Evolutionary conservation across 768 basidiomycete species (phyloP).

Genomic region (Clitopilus passeckerianus): DNA sequence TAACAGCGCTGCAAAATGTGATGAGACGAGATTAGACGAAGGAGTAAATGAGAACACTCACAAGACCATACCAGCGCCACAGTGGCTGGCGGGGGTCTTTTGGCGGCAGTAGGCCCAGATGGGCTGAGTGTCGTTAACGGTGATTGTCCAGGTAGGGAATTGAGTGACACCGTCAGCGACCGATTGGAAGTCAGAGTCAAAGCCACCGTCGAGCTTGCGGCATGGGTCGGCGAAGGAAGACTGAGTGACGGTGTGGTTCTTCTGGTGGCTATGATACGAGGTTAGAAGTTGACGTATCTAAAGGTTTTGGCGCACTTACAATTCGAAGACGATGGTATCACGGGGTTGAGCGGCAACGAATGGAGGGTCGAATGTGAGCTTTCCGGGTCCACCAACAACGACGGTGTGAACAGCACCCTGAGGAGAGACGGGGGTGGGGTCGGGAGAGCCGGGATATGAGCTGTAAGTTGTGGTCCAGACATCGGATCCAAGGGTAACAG

Average conservation of each 20-base stretch:
- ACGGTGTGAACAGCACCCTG: slow-evolving; percentile 46
- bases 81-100: slow-evolving; percentile 32
- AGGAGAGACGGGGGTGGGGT: slow-evolving; percentile 44
- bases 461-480: slow-evolving; percentile 56
- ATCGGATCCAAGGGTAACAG: slow-evolving; percentile 35
- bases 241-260: slow-evolving; percentile 68
- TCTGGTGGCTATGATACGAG: slow-evolving; percentile 38
- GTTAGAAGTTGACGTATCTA: slow-evolving; percentile 1
- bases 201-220: slow-evolving; percentile 33
- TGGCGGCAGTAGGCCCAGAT: slow-evolving; percentile 55
- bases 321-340: slow-evolving; percentile 56
- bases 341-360: slow-evolving; percentile 43
- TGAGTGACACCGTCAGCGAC: slow-evolving; percentile 36
- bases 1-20: slow-evolving; percentile 37
- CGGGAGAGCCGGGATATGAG: slow-evolving; percentile 51
- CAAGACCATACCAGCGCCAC: slow-evolving; percentile 54
- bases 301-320: slow-evolving; percentile 29
- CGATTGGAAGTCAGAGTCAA: slow-evolving; percentile 43
- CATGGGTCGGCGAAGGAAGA: slow-evolving; percentile 60
- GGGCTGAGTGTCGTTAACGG: slow-evolving; percentile 53
- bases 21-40: background rate
- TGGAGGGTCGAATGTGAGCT: slow-evolving; percentile 46
- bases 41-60: slow-evolving; percentile 17
- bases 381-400: slow-evolving; percentile 45
- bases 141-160: slow-evolving; percentile 53